Conservation (phyloP, 1,139 yeast genomes). For the Geotrichum fermentans region DNA sequence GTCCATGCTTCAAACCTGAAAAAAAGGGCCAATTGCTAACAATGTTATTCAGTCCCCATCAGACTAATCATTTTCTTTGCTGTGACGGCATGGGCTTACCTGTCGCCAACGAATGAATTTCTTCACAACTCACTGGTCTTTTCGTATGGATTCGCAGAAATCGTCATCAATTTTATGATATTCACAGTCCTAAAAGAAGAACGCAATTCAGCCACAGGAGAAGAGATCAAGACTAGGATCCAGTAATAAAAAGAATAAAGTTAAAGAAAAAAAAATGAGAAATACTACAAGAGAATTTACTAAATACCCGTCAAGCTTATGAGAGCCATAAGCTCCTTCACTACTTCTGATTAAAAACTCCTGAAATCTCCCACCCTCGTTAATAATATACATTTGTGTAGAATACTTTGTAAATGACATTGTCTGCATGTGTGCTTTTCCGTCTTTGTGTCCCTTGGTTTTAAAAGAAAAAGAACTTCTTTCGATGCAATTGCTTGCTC, state of each 20-base stretch:
- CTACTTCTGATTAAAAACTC: too few species aligned
- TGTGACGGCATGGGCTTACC: conserved; percentile 44
- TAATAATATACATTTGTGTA: too few species aligned
- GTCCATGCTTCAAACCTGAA: conserved; percentile 44
- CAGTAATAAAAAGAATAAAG: too few species aligned
- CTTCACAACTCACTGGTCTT: conserved; percentile 50
- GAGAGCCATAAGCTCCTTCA: too few species aligned
- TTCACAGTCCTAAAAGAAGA: conserved; percentile 36
- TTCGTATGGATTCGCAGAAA: conserved; percentile 48
- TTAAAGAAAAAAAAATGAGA: too few species aligned
- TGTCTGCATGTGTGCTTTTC: too few species aligned
- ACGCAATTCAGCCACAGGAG: conserved; percentile 33
- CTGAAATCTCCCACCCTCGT: too few species aligned
- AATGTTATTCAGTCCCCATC: conserved; percentile 47
- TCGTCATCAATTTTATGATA: conserved; percentile 34
- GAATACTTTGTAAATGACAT: too few species aligned
- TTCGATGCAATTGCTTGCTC: conserved; percentile 50
- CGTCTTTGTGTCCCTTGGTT: too few species aligned
- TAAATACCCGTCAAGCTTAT: too few species aligned
- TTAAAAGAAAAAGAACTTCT: conserved; percentile 35
- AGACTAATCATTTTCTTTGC: conserved; percentile 56
- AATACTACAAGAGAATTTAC: too few species aligned
- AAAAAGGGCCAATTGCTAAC: neutral
- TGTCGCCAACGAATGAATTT: conserved; percentile 29
- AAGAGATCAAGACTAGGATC: conserved; percentile 11